phyloP scores from a whole-genome alignment of 192 early-diverging fungal species.

The Gigaspora rosea region DNA sequence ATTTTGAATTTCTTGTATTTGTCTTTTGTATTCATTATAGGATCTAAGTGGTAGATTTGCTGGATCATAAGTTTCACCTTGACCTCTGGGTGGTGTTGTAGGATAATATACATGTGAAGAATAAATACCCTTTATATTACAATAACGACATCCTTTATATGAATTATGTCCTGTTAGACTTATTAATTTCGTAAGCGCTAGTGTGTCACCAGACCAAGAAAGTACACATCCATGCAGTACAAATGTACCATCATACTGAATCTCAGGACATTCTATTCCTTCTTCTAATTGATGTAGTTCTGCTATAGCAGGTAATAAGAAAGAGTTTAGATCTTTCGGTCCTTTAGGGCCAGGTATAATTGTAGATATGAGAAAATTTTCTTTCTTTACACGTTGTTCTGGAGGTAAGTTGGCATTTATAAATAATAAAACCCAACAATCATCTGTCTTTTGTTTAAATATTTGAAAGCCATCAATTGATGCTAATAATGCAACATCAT shows the following conservation, averaged over 20 bases:
- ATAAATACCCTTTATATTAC: not conserved
- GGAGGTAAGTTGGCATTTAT: not conserved
- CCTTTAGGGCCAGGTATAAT: not conserved
- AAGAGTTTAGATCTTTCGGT: constrained; percentile 11
- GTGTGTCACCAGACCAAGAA: not conserved
- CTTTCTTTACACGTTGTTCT: not conserved
- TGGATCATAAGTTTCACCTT: not conserved
- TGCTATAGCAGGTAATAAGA: not conserved
- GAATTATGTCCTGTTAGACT: not conserved
- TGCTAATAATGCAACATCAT: not conserved
- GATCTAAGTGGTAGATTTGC: not conserved
- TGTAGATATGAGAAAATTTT: not conserved
- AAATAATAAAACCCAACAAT: not conserved
- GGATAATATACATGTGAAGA: not conserved
- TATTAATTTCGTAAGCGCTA: not conserved
- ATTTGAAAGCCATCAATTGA: constrained; percentile 4
- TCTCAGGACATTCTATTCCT: not conserved
- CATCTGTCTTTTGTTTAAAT: not conserved
- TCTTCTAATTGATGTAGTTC: constrained; percentile 4
- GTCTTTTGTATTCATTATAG: not conserved
- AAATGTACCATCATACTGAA: not conserved
- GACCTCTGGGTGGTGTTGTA: not conserved
- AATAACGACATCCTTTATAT: constrained; percentile 1
- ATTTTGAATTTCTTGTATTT: not conserved
- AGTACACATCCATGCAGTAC: not conserved